Conservation (phyloP, 1,139 yeast genomes). For the Pichia sp. region DNA sequence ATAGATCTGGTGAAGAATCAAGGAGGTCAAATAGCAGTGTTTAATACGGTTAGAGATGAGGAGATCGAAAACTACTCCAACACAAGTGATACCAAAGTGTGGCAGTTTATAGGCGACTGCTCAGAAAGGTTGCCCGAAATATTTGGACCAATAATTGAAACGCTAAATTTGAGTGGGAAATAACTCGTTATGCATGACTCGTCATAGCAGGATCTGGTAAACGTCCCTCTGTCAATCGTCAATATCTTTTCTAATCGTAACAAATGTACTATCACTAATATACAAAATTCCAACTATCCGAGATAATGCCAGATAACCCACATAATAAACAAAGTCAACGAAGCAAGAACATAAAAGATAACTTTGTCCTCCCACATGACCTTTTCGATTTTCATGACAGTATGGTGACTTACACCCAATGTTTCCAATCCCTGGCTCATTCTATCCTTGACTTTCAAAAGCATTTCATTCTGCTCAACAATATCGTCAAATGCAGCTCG, state of each 20-base stretch:
- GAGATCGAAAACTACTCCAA: slow-evolving; percentile 26
- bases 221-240: too few species aligned
- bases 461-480: slow-evolving; percentile 73
- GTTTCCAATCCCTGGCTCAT: slow-evolving; percentile 69
- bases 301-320: slow-evolving; percentile 64
- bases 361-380: slow-evolving; percentile 88
- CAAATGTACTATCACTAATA: too few species aligned
- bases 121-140: slow-evolving; percentile 63
- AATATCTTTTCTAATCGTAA: too few species aligned
- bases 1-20: slow-evolving; percentile 65
- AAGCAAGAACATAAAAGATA: slow-evolving; percentile 73
- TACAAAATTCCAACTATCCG: slow-evolving; percentile 39
- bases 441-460: slow-evolving; percentile 55
- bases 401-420: slow-evolving; percentile 80
- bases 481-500: slow-evolving; percentile 79
- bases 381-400: slow-evolving; percentile 73
- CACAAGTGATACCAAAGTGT: slow-evolving; percentile 29
- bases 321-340: slow-evolving; percentile 57
- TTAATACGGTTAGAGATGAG: slow-evolving; percentile 59
- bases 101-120: slow-evolving; percentile 83
- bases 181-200: too few species aligned
- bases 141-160: slow-evolving; percentile 43
- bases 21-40: slow-evolving; percentile 81
- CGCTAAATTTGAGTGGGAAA: too few species aligned
- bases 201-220: too few species aligned